Base-by-base conservation (phyloP, 2,329 filamentous ascomycete species). In the Ophiocordyceps australis region DNA sequence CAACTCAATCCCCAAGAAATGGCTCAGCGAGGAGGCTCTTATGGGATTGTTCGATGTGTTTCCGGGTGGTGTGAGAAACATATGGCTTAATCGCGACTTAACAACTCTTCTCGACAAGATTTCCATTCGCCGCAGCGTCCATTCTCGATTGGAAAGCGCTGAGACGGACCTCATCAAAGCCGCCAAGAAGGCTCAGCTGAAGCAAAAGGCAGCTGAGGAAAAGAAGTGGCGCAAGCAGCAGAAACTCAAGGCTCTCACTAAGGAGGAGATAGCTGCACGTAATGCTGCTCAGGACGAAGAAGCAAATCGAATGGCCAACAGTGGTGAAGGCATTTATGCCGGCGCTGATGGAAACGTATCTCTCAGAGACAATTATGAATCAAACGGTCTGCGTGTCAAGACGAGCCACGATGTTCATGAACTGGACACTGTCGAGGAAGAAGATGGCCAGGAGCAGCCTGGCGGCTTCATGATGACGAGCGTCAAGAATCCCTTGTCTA, bases 81-180 rank as follows among this genome's bases (percentile, higher is more conserved):
- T 98, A 24, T 98, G 86, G 85, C 74, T 98, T 39, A 98, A 94
- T 31, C 70, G 86, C 32, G 80, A 98, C 43, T 75, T 82, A 36
- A 80, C 85, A 22, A 65, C 74, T 7, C 63, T 98, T 9, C 65
- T 80, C 24, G 76, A 85, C 32, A 95, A 95, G 45, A 77, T 95
- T 23, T 66, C 79, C 25, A 56, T 70, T 34, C 68, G 89, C 23
- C 70, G 83, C 32, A 54, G 64, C 7, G 55, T 93, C 10, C 82
- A 86, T 24, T 47, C 62, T 22, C 56, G 60, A 29, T 65, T 98
- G 0, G 89, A 98, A 43, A 52, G 52, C 7, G 86, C 86, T 2
- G 77, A 95, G 49, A 94, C 82, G 0, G 71, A 81, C 14, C 56
- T 98, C 21, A 79, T 98, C 37, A 74, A 73, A 30, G 61, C 62